Evolutionary conservation across 2,329 filamentous ascomycete genomes (phyloP).

Genomic region (Botryosphaeria agaves): DNA sequence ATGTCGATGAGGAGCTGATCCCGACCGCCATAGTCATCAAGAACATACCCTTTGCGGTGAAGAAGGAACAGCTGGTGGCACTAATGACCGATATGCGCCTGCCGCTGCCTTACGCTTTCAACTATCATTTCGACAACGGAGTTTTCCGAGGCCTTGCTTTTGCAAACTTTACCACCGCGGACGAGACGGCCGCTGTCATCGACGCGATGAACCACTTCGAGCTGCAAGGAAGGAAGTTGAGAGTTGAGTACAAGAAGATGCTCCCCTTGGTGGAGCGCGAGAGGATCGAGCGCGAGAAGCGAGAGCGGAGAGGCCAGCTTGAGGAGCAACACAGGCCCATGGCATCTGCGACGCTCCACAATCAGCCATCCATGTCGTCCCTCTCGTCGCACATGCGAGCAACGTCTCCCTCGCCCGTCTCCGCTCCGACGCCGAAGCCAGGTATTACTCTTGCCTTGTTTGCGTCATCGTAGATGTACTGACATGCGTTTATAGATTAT

Average conservation of each 20-base stretch:
- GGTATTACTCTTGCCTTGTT: constrained; percentile 10
- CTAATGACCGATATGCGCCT: constrained; percentile 91
- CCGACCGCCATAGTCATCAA: constrained; percentile 98
- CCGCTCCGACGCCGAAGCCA: constrained; percentile 31
- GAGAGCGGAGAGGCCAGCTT: constrained; percentile 84
- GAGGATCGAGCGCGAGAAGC: constrained; percentile 91
- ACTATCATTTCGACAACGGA: constrained; percentile 97
- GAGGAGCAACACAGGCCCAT: constrained; percentile 88
- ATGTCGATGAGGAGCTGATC: constrained; percentile 72
- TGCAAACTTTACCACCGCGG: constrained; percentile 91
- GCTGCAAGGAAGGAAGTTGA: constrained; percentile 79
- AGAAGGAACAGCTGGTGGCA: constrained; percentile 85
- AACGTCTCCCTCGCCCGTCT: constrained; percentile 51
- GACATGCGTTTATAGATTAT: constrained; percentile 41
- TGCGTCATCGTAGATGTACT: neutral
- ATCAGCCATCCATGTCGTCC: constrained; percentile 74
- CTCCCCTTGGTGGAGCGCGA: constrained; percentile 86
- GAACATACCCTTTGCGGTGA: constrained; percentile 96
- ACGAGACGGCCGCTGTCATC: constrained; percentile 86
- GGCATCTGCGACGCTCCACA: constrained; percentile 47
- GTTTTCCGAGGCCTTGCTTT: constrained; percentile 93
- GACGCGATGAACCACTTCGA: constrained; percentile 91
- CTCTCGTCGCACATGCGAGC: constrained; percentile 45
- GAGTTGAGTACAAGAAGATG: constrained; percentile 99
- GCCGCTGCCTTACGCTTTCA: constrained; percentile 93